Evolutionary conservation across 2,329 filamentous ascomycete species (phyloP), one percentile per base, ranked within the genome.

Genomic region (Cladobotryum mycophilum): DNA sequence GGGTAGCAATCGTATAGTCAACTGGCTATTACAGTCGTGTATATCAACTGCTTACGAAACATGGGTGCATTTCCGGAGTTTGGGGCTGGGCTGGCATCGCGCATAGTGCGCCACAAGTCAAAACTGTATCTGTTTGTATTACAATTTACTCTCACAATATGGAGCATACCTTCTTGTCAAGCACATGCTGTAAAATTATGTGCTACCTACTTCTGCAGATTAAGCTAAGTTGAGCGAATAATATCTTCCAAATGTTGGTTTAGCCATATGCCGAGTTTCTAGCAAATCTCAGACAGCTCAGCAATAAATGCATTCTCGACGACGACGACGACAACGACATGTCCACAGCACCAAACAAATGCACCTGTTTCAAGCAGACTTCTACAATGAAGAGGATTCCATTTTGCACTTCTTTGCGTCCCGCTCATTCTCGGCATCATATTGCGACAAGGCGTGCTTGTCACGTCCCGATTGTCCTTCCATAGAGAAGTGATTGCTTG

Each of bases 11-110:
- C 7, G 37, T 30, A 30, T 33, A 20, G 33, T 36, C 41, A 17
- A n/a, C 34, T 50, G 11, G 37, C 30, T 40, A 34, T 41, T 35
- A 38, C 20, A 22, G 36, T 47, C 17, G 48, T 51, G 14, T 51
- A 58, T 37, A 20, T 47, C 34, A 45, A 54, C 43, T 17, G 48
- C 66, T 60, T 67, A 67, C 60, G 55, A 65, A 53, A 58, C 63
- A 45, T 41, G 59, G 55, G 58, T 56, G 53, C 58, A 63, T 62
- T 55, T 55, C 54, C 57, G 60, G 64, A 65, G 65, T 67, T 65
- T 58, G 56, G 56, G 62, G 49, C 37, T 42, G 41, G 47, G 45
- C 37, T 38, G 48, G 42, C 41, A 54, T 49, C 36, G 45, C 48
- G 48, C 50, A 43, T 22, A 36, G 48, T 45, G 47, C 54, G 49